phyloP scores from a whole-genome alignment of 768 basidiomycete species.

The Tricholoma hemisulphureum region DNA sequence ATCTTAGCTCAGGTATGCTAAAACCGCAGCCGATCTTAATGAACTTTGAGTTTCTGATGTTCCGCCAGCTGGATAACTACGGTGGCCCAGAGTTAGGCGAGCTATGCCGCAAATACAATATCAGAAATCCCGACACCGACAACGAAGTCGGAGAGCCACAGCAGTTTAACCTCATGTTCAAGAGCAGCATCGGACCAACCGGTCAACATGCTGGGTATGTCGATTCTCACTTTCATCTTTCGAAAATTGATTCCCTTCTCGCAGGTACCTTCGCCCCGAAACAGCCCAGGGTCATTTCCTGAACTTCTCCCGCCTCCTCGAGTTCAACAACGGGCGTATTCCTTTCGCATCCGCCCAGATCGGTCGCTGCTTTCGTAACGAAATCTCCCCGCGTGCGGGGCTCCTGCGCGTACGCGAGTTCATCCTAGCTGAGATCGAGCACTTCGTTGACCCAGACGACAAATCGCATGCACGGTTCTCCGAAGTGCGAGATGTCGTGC shows the following conservation, averaged over 20 bases:
- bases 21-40: neutral
- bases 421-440: slow-evolving; percentile 99
- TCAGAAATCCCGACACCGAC: slow-evolving; percentile 87
- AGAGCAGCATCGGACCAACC: slow-evolving; percentile 94
- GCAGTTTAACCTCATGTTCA: slow-evolving; percentile 98
- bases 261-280: slow-evolving; percentile 91
- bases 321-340: slow-evolving; percentile 95
- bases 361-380: slow-evolving; percentile 94
- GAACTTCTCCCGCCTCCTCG: slow-evolving; percentile 94
- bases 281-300: slow-evolving; percentile 99
- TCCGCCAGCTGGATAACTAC: slow-evolving; percentile 86
- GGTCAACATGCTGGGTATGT: slow-evolving; percentile 91
- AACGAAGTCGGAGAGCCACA: slow-evolving; percentile 93
- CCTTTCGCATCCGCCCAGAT: slow-evolving; percentile 98
- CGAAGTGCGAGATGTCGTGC: slow-evolving; percentile 72
- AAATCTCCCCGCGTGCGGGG: slow-evolving; percentile 96
- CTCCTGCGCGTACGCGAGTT: slow-evolving; percentile 97
- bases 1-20: slow-evolving; percentile 82
- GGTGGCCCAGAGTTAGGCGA: slow-evolving; percentile 86
- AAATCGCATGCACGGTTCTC: slow-evolving; percentile 84
- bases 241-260: neutral
- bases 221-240: neutral
- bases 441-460: slow-evolving; percentile 93
- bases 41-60: neutral
- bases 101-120: slow-evolving; percentile 74